Base-by-base conservation (phyloP, 441 rosid species). In the Capsella rubella region DNA sequence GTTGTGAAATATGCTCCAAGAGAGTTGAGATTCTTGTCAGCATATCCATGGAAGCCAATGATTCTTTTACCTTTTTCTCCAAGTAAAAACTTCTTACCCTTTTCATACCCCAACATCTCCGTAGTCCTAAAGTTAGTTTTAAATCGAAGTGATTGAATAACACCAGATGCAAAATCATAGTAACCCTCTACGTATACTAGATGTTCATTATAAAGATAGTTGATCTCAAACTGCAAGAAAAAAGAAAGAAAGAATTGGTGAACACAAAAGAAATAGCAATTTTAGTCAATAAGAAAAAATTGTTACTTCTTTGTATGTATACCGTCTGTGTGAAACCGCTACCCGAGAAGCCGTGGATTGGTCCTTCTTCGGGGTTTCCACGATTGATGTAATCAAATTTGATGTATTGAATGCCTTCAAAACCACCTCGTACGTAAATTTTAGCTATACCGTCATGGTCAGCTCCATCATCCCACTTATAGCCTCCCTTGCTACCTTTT, bases 1-100 rank as follows among this genome's bases (percentile, higher is more conserved):
- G 51, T 46, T 46, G 51, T 46, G 51, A 15, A 15, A 6, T 46
- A 46, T 46, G 51, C 51, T 46, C 51, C 51, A 47, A 47, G 51
- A 47, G 51, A 47, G 14, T 12, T 47, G 51, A 47, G 51, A 13
- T 47, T 15, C 51, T 47, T 47, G 15, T 47, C 10, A 47, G 51
- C 51, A 47, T 16, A 47, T 47, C 51, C 51, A 15, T 47, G 51
- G 8, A 47, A 47, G 7, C 51, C 51, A 47, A 47, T 15, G 1
- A 47, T 47, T 16, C 14, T 47, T 13, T 8, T 47, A 12, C 51
- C 51, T 16, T 47, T 47, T 6, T 47, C 25, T 47, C 10, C 51
- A 47, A 47, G 21, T 16, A 13, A 47, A 47, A 47, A 47, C 25
- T 47, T 47, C 25, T 6, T 47, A 47, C 25, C 51, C 51, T 47